Evolutionary conservation across 202 grass and related monocot species (phyloP), one percentile per base, ranked within the genome.

Genomic region (Hordeum pubiflorum): DNA sequence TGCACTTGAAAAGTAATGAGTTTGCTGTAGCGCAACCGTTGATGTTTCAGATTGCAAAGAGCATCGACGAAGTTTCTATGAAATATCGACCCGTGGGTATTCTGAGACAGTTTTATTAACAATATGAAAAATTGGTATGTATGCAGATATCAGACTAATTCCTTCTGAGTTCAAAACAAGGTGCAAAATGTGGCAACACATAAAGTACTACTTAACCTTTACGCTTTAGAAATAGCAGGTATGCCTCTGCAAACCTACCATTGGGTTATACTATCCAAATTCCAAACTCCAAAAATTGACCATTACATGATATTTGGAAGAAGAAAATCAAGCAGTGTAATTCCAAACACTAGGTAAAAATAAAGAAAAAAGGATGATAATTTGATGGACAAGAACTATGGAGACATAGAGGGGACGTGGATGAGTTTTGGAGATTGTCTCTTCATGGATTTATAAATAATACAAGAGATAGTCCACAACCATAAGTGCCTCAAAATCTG

Each of bases 101-200:
- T 59, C 24, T 11, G 12, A 73, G 24, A 81, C 23, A 73, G 57
- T 74, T 72, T 32, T 39, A 32, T 71, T 29, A 58, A 12, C 41
- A 57, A 32, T 73, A 37, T 74, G 71, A 9, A 65, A 64, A 56
- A 83, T 27, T 50, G 31, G 17, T 54, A 73, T 31, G 14, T 67
- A 52, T 74, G n/a, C 52, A 74, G 58, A 64, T 63, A 74, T 38
- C 10, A 26, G 56, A 80, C 62, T 80, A 22, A 62, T 73, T 60
- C 13, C 56, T 74, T 82, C 11, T 46, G 39, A 72, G 13, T 74
- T 63, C 9, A 72, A 44, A 68, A 72, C 14, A 22, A 40, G 38
- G 21, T 21, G 5, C 1, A 22, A 64, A 54, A 74, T 74, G 58
- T 75, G 43, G 15, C 69, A 74, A 22, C 33, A 60, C 36, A 52